Evolutionary conservation across 768 basidiomycete species (phyloP), one percentile per base, ranked within the genome.

Genomic region (Boletus tomentosulus): DNA sequence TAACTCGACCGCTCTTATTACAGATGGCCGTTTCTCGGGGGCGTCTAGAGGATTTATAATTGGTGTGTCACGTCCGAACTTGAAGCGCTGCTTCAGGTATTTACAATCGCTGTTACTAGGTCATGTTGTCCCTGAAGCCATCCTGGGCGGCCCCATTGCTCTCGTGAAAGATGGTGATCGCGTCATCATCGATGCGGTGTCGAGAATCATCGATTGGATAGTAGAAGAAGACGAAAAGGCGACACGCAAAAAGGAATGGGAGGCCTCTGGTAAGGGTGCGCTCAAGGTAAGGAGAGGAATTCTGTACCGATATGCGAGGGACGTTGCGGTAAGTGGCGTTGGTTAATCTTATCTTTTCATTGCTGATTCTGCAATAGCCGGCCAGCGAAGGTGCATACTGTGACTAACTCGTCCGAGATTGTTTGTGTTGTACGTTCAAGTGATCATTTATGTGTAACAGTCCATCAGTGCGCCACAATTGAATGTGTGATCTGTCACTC

Each of bases 21-120:
- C 92, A 0, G 92, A 95, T 66, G 92, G 92, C 46, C 83, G 92
- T 16, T 94, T 94, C 78, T 89, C 87, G 19, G 92, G 92, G 15
- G 92, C 91, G 3, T 88, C 81, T 7, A 75, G 80, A 41, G 84
- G 84, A 7, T 84, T 84, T 67, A 80, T 82, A 65, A 81, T 83
- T 53, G 80, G 79, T 77, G 35, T 46, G 69, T 55, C 11, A 22
- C 37, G 15, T n/a, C 7, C 31, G 24, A 8, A 24, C 47, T 42
- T 37, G 41, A 19, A 41, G 13, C 4, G 7, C 10, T 43, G 41
- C 73, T 59, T 68, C 72, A n/a, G 27, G 42, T 77, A 76, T 11
- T 80, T 77, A 65, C 78, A 6, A 24, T 39, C 27, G 28, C n/a
- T 24, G 13, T 33, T 45, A 28, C 25, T 76, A 71, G 91, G 83